A percentile compares a stretch with the other conserved stretches of the same genome.
These are phyloP conservation scores for Beauveria pseudobassiana DNA, from an alignment of 2,329 filamentous ascomycete species.

Conservation along the genomic window DNA sequence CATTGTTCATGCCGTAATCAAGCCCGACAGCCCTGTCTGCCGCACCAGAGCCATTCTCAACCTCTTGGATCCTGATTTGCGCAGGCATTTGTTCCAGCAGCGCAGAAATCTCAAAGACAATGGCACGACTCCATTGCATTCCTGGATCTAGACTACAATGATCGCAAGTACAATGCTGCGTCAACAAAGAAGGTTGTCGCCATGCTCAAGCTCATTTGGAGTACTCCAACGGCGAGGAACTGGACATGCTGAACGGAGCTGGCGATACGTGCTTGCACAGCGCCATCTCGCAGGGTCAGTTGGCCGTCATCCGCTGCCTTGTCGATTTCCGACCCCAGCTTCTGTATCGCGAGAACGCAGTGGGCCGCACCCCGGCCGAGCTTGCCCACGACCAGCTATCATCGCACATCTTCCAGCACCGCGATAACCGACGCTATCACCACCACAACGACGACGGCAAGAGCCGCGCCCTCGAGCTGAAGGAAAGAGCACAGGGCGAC, in stretches of 20 bases:
- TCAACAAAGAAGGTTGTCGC: slow-evolving; percentile 22
- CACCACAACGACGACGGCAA: not conserved
- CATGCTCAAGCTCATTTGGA: slow-evolving; percentile 44
- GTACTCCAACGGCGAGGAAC: slow-evolving; percentile 47
- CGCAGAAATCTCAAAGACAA: slow-evolving; percentile 43
- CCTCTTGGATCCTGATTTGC: slow-evolving; percentile 49
- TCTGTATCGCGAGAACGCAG: slow-evolving; percentile 65
- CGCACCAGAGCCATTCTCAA: slow-evolving; percentile 42
- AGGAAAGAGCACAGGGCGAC: not conserved
- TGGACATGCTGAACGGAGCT: slow-evolving; percentile 53
- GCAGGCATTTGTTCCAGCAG: slow-evolving; percentile 51
- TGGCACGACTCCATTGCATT: slow-evolving; percentile 57
- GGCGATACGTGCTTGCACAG: slow-evolving; percentile 60
- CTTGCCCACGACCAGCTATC: slow-evolving; percentile 51
- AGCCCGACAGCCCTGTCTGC: slow-evolving; percentile 23
- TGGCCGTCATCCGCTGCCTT: slow-evolving; percentile 34
- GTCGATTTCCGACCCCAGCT: slow-evolving; percentile 51
- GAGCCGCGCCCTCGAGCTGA: not conserved
- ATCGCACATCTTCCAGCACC: slow-evolving; percentile 26
- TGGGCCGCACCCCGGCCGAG: slow-evolving; percentile 66
- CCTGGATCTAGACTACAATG: slow-evolving; percentile 37
- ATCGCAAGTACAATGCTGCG: slow-evolving; percentile 12
- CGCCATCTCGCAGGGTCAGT: slow-evolving; percentile 33
- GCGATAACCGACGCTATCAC: slow-evolving; percentile 3
- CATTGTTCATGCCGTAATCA: slow-evolving; percentile 54